These are phyloP conservation scores for Rheum nobile DNA, from an alignment of 148 eudicot species.

Conservation along the genomic window DNA sequence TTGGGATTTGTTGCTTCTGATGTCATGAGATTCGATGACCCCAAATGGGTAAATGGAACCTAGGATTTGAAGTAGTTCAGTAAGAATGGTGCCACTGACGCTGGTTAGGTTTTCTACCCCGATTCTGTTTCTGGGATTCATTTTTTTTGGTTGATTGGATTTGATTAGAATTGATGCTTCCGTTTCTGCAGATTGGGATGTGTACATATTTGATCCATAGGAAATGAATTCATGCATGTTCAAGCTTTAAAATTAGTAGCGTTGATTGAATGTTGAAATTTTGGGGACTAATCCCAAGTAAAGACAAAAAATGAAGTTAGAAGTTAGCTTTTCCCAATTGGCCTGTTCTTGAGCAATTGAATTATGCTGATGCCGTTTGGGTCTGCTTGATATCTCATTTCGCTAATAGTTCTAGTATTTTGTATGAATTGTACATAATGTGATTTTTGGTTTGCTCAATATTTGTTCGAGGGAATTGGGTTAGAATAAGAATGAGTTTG, in stretches of 20 bases:
- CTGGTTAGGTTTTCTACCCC: slow-evolving; percentile 24
- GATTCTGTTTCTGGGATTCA: not conserved
- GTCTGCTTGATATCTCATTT: too few species aligned
- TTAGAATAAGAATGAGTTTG: too few species aligned
- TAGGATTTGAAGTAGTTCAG: slow-evolving; percentile 58
- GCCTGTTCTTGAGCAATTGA: too few species aligned
- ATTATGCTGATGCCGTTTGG: not conserved
- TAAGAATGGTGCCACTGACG: slow-evolving; percentile 49
- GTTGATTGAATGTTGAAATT: not conserved
- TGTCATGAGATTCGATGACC: slow-evolving; percentile 25
- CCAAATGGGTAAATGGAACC: slow-evolving; percentile 52
- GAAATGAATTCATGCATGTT: not conserved
- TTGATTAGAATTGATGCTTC: not conserved
- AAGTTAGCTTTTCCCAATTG: not conserved
- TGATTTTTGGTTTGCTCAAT: not conserved
- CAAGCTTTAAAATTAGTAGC: too few species aligned
- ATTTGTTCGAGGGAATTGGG: too few species aligned
- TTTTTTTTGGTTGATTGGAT: not conserved
- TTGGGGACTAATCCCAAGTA: not conserved
- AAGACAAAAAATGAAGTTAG: not conserved
- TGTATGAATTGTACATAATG: not conserved
- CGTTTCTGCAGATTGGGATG: not conserved
- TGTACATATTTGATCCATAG: not conserved
- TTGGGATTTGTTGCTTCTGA: not conserved
- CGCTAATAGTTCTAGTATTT: not conserved